phyloP scores from a whole-genome alignment of 2,329 filamentous ascomycete genomes.

The Clarireedia sp. region DNA sequence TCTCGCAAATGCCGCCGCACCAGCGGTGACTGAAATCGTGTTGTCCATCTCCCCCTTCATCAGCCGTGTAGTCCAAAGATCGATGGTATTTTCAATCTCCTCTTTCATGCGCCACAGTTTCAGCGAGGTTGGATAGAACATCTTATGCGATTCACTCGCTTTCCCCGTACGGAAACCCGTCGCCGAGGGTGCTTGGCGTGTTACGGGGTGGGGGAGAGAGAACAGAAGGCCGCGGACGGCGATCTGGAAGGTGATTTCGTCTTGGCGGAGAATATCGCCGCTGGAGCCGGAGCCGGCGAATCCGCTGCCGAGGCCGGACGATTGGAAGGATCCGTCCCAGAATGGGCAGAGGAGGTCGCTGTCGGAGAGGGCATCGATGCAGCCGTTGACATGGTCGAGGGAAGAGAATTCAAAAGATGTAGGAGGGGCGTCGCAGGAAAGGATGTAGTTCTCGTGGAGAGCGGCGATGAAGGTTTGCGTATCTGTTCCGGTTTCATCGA shows the following conservation, averaged over 20 bases:
- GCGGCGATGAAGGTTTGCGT: conserved; percentile 83
- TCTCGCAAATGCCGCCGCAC: conserved; percentile 42
- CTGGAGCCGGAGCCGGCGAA: conserved; percentile 44
- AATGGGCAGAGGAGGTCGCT: conserved; percentile 78
- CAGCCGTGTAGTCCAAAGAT: conserved; percentile 57
- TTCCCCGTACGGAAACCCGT: conserved; percentile 24
- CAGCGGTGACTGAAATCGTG: conserved; percentile 35
- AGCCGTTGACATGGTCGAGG: conserved; percentile 73
- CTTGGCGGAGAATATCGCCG: conserved; percentile 74
- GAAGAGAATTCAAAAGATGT: conserved; percentile 49
- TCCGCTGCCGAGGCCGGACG: conserved; percentile 43
- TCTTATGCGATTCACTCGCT: conserved; percentile 64
- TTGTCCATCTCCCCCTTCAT: conserved; percentile 43
- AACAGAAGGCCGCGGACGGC: conserved; percentile 82
- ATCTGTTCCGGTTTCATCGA: conserved; percentile 90
- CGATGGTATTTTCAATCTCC: conserved; percentile 68
- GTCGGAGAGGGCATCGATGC: conserved; percentile 78
- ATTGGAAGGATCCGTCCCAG: conserved; percentile 59
- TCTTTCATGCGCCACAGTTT: conserved; percentile 79
- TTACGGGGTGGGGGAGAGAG: conserved; percentile 77
- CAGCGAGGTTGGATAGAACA: conserved; percentile 84
- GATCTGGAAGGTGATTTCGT: conserved; percentile 89
- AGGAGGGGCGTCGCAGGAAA: conserved; percentile 63
- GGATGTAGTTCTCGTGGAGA: conserved; percentile 85
- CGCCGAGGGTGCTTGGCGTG: conserved; percentile 44